Evolutionary conservation across 2,329 filamentous ascomycete genomes (phyloP), one percentile per base, ranked within the genome.

Genomic region (Mariannaea elegans): DNA sequence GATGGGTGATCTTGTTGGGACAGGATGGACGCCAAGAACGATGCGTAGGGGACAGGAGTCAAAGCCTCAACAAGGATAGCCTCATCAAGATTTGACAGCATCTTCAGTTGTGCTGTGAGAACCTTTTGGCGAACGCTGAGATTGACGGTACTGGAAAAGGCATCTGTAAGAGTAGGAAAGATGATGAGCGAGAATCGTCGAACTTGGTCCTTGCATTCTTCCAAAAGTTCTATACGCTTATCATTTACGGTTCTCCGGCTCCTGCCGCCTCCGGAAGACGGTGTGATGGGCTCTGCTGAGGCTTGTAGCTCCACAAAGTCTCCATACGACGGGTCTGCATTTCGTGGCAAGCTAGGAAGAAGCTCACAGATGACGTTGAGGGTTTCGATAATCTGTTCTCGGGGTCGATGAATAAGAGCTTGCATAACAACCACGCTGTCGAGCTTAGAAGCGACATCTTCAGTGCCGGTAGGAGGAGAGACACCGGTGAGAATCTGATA

Each of bases 401-500:
- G 89, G 7, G 95, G 95, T 38, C 94, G 89, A 73, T 98, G 95
- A 51, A 99, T 97, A 64, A 99, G 83, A 34, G 96, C 93, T 78
- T 99, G 95, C 96, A 99, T 99, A 71, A 99, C 95, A 44, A 99
- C 87, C 55, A 98, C 94, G 72, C 93, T 97, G 76, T 98, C 94
- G 65, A 98, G 90, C 77, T 96, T 97, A 34, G 87, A 90, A 27
- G 89, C 90, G 57, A 93, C 86, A 73, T 94, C 89, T 32, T 93
- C 89, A 2, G 85, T 89, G 31, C 90, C 91, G 63, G 83, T 86
- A 1, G 95, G 95, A 2, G 95, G 94, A 0, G 95, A 98, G 2
- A 99, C 93, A 18, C 95, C 95, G 0, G 95, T 98, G 48, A 99
- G 80, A 39, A 99, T 98, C 76, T 99, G 95, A 73, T 98, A 99